Evolutionary conservation across 768 basidiomycete species (phyloP).

Genomic region (Crepidotus variabilis): DNA sequence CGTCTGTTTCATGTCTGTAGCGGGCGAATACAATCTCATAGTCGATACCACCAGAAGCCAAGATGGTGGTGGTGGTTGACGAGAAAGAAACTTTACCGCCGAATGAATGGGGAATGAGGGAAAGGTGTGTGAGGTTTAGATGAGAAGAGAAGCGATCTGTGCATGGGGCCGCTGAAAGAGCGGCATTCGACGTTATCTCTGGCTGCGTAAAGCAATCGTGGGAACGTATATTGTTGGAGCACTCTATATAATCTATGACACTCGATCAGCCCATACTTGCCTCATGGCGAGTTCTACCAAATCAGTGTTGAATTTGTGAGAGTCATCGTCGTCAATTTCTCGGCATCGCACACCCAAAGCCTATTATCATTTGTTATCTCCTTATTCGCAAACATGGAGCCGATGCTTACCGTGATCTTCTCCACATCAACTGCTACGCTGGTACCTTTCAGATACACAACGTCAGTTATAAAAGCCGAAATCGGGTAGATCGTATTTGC

Average conservation of each 20-base stretch:
- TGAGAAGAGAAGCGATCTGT: not conserved
- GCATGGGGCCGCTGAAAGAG: not conserved
- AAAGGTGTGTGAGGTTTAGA: not conserved
- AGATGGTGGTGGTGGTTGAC: not conserved
- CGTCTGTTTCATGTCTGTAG: not conserved
- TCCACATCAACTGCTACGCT: constrained; percentile 57
- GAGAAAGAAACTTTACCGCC: not conserved
- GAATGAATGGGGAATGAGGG: not conserved
- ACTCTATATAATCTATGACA: not conserved
- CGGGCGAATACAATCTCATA: not conserved
- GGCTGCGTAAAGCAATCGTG: not conserved
- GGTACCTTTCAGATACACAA: constrained; percentile 71
- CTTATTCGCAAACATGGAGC: not conserved
- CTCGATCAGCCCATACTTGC: constrained; percentile 16
- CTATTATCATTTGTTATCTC: constrained; percentile 28
- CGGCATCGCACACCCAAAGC: constrained; percentile 58
- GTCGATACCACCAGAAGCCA: not conserved
- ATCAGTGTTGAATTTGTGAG: constrained; percentile 18
- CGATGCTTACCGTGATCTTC: constrained; percentile 53
- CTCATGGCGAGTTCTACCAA: constrained; percentile 18
- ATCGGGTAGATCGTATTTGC: constrained; percentile 62
- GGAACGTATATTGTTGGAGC: not conserved
- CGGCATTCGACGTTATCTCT: not conserved
- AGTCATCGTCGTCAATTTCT: constrained; percentile 30
- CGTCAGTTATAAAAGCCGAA: constrained; percentile 81